phyloP scores from a whole-genome alignment of 805 yeast species.

The Lipomyces sp. region DNA sequence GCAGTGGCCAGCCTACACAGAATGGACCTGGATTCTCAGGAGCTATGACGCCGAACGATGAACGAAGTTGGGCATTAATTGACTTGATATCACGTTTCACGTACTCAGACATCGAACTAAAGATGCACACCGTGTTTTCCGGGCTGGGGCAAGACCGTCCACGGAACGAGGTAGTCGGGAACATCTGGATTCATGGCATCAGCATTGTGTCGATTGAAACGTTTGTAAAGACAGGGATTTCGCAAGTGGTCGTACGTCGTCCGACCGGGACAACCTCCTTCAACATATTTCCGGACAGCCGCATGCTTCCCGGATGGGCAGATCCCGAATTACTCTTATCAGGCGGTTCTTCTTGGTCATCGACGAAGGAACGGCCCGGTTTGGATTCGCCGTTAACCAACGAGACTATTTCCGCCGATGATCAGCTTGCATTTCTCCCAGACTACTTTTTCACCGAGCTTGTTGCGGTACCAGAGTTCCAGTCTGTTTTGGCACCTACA shows the following conservation, averaged over 20 bases:
- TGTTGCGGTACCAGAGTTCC: conserved; percentile 51
- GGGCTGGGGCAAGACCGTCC: conserved; percentile 35
- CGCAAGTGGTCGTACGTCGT: conserved; percentile 56
- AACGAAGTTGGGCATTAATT: conserved; percentile 63
- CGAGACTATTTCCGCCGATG: conserved; percentile 22
- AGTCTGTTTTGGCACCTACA: conserved; percentile 50
- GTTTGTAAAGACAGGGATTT: conserved; percentile 41
- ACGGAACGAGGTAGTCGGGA: conserved; percentile 40
- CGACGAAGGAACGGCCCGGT: neutral
- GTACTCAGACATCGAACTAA: conserved; percentile 63
- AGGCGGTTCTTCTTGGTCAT: conserved; percentile 1
- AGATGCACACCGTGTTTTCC: conserved; percentile 46
- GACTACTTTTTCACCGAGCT: conserved; percentile 59
- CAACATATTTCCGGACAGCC: conserved; percentile 51
- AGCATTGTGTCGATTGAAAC: conserved; percentile 64
- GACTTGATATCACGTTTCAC: conserved; percentile 74
- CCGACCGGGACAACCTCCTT: conserved; percentile 68
- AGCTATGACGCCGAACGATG: conserved; percentile 47
- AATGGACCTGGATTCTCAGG: conserved; percentile 7
- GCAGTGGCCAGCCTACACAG: neutral
- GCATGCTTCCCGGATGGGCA: conserved; percentile 44
- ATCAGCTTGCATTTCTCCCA: conserved; percentile 47
- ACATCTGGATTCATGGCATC: conserved; percentile 66
- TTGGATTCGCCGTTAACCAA: neutral
- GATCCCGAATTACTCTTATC: conserved; percentile 9